Base-by-base conservation (phyloP, 1,284 basidiomycete species). In the Leccinum griseonigrum region DNA sequence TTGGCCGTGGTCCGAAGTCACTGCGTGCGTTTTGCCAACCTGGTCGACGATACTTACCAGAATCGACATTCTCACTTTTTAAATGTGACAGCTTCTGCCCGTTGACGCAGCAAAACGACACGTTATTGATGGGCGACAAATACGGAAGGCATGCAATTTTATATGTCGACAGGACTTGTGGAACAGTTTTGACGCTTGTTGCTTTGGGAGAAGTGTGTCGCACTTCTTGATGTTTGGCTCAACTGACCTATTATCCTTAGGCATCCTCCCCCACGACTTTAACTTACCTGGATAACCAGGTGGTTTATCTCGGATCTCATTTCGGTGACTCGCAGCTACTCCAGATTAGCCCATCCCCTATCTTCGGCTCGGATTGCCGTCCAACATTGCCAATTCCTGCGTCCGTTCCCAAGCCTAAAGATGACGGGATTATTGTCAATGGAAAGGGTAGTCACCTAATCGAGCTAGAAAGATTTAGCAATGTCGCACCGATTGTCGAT, bases 401-500 rank as follows among this genome's bases (percentile, higher is more conserved):
- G 5, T 79, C 79, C 1, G 70, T 88, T 52, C 69, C 70, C 5
- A 79, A 77, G 6, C 69, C 79, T 1, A 70, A 71, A 11, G 66
- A 68, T 16, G 67, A 68, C 16, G 84, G 86, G n/a, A 71, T 73
- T 50, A 75, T 91, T 18, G 71, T 90, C 26, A 77, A 74, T 62
- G 82, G 76, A 36, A 77, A 75, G 51, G 86, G 81, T 28, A 82
- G 75, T 10, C 84, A 79, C 68, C 63, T 93, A 2, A 78, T 83
- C 16, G 80, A 90, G 9, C 67, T 91, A 22, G 84, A 91, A 56
- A 80, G 77, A 6, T 92, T 85, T 76, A 85, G 85, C 68, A 96
- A 95, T 69, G 81, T 98, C 56, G 95, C 92, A 0, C 97, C 97
- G 0, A 91, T 98, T 46, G 76, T 90, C 64, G 97, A 98, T 73